Evolutionary conservation across 345 rosid genomes (phyloP).

Genomic region (Citrus medica): DNA sequence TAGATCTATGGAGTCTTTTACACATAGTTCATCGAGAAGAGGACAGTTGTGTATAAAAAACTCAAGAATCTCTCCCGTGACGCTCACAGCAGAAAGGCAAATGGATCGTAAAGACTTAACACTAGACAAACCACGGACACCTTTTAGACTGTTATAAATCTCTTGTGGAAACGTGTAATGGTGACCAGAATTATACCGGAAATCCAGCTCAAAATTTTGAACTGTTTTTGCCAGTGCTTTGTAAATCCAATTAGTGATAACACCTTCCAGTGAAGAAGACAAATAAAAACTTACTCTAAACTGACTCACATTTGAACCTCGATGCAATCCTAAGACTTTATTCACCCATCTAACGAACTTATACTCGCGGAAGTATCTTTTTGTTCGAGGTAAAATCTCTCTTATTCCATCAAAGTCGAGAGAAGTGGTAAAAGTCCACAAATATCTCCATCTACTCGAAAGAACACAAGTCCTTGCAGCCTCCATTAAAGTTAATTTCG

Average conservation of each 20-base stretch:
- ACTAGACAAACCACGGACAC: neutral
- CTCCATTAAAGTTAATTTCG: neutral
- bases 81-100: neutral
- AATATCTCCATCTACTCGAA: conserved; percentile 5
- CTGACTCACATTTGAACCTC: neutral
- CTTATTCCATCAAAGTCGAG: neutral
- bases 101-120: neutral
- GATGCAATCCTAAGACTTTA: neutral
- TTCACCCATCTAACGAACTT: neutral
- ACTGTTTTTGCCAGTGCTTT: neutral
- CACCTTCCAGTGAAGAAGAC: neutral
- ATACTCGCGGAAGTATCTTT: too few relatives aligned
- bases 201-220: neutral
- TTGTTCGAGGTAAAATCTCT: too few relatives aligned
- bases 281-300: conserved; percentile 3
- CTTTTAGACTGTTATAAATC: neutral
- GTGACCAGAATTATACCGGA: neutral
- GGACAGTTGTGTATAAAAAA: neutral
- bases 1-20: neutral
- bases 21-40: neutral
- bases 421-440: neutral
- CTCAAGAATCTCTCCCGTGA: neutral
- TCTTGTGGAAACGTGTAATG: neutral
- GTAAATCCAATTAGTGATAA: neutral
- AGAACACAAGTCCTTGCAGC: conserved; percentile 6